Evolutionary conservation across 768 basidiomycete genomes (phyloP).

Genomic region (Trametes sanguinea): DNA sequence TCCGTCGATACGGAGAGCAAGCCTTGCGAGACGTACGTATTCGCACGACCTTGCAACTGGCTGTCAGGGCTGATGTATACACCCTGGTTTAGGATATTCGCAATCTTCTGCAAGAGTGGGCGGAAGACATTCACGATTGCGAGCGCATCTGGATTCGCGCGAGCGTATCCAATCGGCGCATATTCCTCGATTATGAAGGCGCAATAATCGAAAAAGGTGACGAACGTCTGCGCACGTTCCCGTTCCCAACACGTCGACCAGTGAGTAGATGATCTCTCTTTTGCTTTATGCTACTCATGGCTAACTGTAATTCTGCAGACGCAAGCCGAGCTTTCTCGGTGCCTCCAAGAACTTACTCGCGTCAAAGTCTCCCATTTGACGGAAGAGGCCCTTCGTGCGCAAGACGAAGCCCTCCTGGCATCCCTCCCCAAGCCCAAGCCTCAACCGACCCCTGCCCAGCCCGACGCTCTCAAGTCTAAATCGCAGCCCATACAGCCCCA

Average conservation of each 20-base stretch:
- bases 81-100: constrained; percentile 75
- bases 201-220: constrained; percentile 77
- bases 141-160: constrained; percentile 93
- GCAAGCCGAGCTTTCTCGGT: constrained; percentile 84
- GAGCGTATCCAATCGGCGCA: constrained; percentile 81
- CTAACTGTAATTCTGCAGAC: constrained; percentile 53
- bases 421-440: constrained; percentile 83
- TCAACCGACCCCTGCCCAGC: constrained; percentile 38
- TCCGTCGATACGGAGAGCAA: constrained; percentile 95
- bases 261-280: constrained; percentile 47
- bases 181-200: constrained; percentile 88
- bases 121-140: constrained; percentile 80
- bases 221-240: constrained; percentile 82
- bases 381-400: constrained; percentile 76
- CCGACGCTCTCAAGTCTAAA: constrained; percentile 45
- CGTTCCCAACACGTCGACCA: constrained; percentile 94
- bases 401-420: constrained; percentile 88
- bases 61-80: neutral
- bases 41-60: neutral
- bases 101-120: constrained; percentile 80
- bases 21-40: constrained; percentile 78
- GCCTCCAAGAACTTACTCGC: constrained; percentile 81
- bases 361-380: constrained; percentile 87
- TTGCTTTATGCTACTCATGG: neutral
- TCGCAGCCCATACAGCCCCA: constrained; percentile 47